A percentile compares a stretch with the other conserved stretches of the same genome.
Evolutionary conservation across 2,329 filamentous ascomycete genomes (phyloP).

Genomic region (Cadophora luteo-olivacea): DNA sequence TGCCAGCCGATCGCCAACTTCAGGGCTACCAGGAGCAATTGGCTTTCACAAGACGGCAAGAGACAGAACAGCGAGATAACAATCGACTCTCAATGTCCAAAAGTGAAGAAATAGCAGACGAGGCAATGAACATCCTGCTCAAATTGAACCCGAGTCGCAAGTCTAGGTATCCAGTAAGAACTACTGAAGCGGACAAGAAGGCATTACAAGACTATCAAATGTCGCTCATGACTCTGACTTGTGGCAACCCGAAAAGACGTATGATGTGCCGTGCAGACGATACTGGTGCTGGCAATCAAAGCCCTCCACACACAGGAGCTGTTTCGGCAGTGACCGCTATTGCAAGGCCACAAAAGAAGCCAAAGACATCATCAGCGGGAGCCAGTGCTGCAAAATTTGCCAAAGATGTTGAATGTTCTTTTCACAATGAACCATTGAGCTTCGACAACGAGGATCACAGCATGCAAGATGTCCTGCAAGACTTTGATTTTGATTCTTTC

Average conservation of each 20-base stretch:
- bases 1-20: background rate
- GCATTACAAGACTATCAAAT: conserved; percentile 22
- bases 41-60: background rate
- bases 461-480: conserved; percentile 59
- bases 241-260: conserved; percentile 8
- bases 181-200: conserved; percentile 13
- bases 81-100: background rate
- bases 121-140: background rate
- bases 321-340: background rate
- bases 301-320: background rate
- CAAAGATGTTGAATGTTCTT: background rate
- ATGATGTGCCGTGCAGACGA: conserved; percentile 6
- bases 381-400: background rate
- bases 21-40: background rate
- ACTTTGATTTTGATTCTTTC: conserved; percentile 72
- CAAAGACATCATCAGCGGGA: background rate
- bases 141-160: background rate
- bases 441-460: background rate
- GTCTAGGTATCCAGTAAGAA: background rate
- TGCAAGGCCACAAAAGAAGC: background rate
- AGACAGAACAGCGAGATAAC: background rate
- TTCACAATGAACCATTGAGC: background rate
- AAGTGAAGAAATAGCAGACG: background rate
- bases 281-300: background rate
- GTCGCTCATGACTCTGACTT: conserved; percentile 19